Evolutionary conservation across 768 basidiomycete genomes (phyloP), one percentile per base, ranked within the genome.

Genomic region (Xerocomus spinulosus): DNA sequence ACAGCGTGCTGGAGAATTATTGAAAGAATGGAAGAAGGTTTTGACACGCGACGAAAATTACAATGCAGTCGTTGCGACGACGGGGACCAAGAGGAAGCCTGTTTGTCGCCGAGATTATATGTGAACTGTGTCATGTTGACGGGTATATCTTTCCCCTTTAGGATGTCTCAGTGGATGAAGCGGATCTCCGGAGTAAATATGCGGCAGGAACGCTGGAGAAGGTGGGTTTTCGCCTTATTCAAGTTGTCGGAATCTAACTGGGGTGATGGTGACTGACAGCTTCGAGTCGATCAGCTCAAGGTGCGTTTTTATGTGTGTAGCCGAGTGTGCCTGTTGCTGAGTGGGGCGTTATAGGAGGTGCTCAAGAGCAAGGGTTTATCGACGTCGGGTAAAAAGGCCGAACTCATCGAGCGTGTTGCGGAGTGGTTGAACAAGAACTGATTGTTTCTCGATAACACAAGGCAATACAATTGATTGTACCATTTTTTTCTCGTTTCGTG

Each of bases 201-300:
- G 77, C 82, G 13, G 67, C 66, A 13, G 87, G 81, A 5, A 70
- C 66, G 15, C 69, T 92, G 35, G 69, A 52, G 44, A 95, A 92
- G 75, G 89, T 89, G 62, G 58, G 73, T 54, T 7, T 32, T n/a
- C 13, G 28, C 21, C 9, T 44, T 9, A 25, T 30, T 32, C 38
- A 4, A 13, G 34, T 24, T 48, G 7, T 12, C 28, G 15, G 12
- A 38, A 38, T 52, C 44, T 60, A n/a, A 55, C 38, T 8, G 17
- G 33, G 43, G 49, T 53, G 7, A 48, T 46, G 20, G 26, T 28
- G 10, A 28, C 26, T 49, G 53, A 46, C 59, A 91, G 88, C 72
- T 90, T 53, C 81, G 79, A 15, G 83, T 88, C 52, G 85, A 86
- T 65, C 84, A 88, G 58, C 72, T 92, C 40, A 90, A 86, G 78